Conservation (phyloP, 768 basidiomycete species). For the Lyophyllum semitale region DNA sequence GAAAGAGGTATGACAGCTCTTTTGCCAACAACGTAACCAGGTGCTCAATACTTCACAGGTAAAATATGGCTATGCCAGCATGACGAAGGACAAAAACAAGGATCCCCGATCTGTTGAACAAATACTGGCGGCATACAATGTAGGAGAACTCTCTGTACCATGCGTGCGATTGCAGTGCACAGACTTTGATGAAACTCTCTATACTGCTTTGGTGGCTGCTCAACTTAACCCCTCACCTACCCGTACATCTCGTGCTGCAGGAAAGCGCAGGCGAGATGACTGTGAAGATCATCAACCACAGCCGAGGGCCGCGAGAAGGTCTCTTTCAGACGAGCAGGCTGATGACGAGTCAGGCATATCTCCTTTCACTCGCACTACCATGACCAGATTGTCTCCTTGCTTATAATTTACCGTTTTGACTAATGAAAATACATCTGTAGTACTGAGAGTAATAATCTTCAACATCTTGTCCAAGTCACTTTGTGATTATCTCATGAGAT, state of each 20-base stretch:
- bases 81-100: constrained; percentile 40
- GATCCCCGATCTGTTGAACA: constrained; percentile 32
- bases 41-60: constrained; percentile 22
- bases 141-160: constrained; percentile 43
- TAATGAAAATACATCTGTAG: neutral
- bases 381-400: neutral
- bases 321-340: neutral
- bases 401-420: neutral
- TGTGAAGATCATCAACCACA: constrained; percentile 8
- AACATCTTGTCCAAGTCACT: no score
- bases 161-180: constrained; percentile 51
- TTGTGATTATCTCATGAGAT: no score
- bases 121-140: constrained; percentile 45
- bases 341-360: neutral
- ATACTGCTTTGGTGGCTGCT: constrained; percentile 24
- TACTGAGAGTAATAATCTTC: no score
- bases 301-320: neutral
- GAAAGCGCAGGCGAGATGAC: constrained; percentile 18
- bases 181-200: constrained; percentile 44
- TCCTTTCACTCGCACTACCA: no score
- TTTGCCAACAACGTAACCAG: neutral
- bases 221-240: neutral
- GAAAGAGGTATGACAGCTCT: constrained; percentile 32
- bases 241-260: neutral
- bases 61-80: constrained; percentile 35